These are phyloP conservation scores for Xylaria arbuscula DNA, from an alignment of 2,329 filamentous ascomycete species.

Conservation along the genomic window DNA sequence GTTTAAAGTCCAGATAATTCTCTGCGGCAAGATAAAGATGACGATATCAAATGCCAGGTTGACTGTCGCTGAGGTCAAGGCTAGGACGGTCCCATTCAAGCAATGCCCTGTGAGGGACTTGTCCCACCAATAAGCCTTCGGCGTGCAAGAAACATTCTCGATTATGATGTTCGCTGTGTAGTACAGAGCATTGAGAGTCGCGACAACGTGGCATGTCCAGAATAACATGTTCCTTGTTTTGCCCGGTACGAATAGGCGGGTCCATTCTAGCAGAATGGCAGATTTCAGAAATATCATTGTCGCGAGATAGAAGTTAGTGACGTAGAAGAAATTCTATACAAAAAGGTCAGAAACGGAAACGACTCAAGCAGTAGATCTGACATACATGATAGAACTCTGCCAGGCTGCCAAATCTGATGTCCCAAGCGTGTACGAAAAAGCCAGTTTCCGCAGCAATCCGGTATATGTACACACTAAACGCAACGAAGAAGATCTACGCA, in stretches of 20 bases:
- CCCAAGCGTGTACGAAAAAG: constrained; percentile 37
- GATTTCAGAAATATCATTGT: constrained; percentile 35
- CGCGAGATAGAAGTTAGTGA: constrained; percentile 26
- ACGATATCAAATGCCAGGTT: constrained; percentile 12
- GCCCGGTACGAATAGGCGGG: constrained; percentile 31
- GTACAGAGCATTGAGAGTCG: constrained; percentile 22
- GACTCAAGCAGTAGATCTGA: background rate
- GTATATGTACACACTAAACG: constrained; percentile 25
- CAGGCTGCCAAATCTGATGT: constrained; percentile 32
- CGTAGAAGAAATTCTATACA: constrained; percentile 28
- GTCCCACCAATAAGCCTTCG: constrained; percentile 27
- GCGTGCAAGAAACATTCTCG: constrained; percentile 20
- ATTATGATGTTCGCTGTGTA: constrained; percentile 27
- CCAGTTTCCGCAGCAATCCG: constrained; percentile 21
- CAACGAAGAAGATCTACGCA: constrained; percentile 20
- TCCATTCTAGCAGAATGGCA: constrained; percentile 35
- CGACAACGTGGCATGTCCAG: constrained; percentile 31
- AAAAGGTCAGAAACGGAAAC: background rate
- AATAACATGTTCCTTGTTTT: constrained; percentile 25
- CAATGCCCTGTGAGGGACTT: constrained; percentile 26
- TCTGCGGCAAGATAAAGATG: constrained; percentile 19
- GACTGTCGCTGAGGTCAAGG: constrained; percentile 20
- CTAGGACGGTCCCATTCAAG: constrained; percentile 16
- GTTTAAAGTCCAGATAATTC: constrained; percentile 38
- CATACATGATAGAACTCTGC: constrained; percentile 28